Base-by-base conservation (phyloP, 148 eudicot species). In the Heliamphora exappendiculata region DNA sequence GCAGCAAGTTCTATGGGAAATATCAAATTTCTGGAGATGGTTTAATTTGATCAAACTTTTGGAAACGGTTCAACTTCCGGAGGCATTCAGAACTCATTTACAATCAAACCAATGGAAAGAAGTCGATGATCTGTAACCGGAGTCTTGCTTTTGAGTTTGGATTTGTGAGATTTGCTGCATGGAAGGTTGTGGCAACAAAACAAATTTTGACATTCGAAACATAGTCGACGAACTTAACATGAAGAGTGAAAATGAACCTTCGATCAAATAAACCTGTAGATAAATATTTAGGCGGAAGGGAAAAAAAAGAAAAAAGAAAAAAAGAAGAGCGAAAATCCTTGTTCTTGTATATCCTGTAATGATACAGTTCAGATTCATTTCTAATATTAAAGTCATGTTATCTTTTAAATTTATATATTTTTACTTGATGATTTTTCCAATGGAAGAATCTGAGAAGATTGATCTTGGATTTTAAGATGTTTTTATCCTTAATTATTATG, bases 1-100 rank as follows among this genome's bases (percentile, higher is more conserved):
- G 97, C 97, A 59, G 98, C 97, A 58, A 95, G 92, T 84, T 92
- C 98, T 69, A 85, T 87, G 33, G 98, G 98, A 53, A 90, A 95
- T 70, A 80, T 92, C 75, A 92, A 91, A 86, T 81, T 95, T 44
- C 82, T 95, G 78, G 98, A 95, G 81, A 89, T 95, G 93, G 90
- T 85, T 75, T 94, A 80, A 83, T 50, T 70, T 42, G 53, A n/a
- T 57, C 37, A 12, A 74, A n/a, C n/a, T n/a, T n/a, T n/a, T n/a
- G n/a, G n/a, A n/a, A n/a, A n/a, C n/a, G n/a, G n/a, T n/a, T n/a
- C n/a, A 14, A 19, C 41, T 17, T 6, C 12, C 54, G 17, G 17
- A 50, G 17, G 41, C 3, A 36, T 71, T 19, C 28, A 11, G 5
- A 22, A 2, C 22, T 57, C 5, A 7, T 5, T 63, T 39, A 47